Conservation (phyloP, 495 filamentous ascomycete genomes). For the Hypoxylon rickii region DNA sequence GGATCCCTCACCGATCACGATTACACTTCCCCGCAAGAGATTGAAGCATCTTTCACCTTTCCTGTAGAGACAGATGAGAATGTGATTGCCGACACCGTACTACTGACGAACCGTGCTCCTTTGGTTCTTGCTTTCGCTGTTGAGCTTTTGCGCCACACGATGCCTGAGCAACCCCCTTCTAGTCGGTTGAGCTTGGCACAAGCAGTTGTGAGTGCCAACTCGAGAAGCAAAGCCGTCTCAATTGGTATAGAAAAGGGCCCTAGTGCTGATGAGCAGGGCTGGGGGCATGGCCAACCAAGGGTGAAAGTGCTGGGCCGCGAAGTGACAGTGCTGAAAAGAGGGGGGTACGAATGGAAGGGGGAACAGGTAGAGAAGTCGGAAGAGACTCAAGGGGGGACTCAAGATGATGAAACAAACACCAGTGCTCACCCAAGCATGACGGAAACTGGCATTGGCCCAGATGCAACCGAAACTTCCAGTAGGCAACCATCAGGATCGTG, state of each 20-base stretch:
- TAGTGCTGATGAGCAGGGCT: constrained; percentile 70
- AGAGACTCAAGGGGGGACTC: constrained; percentile 30
- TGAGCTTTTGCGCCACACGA: constrained; percentile 72
- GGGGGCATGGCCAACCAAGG: constrained; percentile 74
- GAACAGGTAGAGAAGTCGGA: constrained; percentile 36
- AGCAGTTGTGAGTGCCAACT: constrained; percentile 78
- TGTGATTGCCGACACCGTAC: constrained; percentile 56
- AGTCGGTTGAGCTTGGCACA: constrained; percentile 79
- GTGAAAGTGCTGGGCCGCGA: constrained; percentile 73
- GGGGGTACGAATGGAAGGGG: constrained; percentile 71
- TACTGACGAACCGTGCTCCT: constrained; percentile 79
- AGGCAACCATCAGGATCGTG: constrained; percentile 38
- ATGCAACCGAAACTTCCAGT: constrained; percentile 13
- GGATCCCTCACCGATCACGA: constrained; percentile 41
- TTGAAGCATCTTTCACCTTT: constrained; percentile 68
- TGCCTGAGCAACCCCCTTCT: constrained; percentile 82
- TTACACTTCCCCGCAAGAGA: constrained; percentile 60
- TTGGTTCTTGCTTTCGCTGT: constrained; percentile 82
- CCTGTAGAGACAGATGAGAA: constrained; percentile 63
- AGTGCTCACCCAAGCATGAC: constrained; percentile 14
- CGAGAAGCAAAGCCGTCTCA: constrained; percentile 71
- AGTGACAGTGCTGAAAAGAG: constrained; percentile 72
- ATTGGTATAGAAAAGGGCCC: constrained; percentile 70
- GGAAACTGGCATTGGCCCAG: constrained; percentile 8
- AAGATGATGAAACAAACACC: constrained; percentile 24